Conservation (phyloP, 345 rosid genomes). For the Isatis tinctoria region DNA sequence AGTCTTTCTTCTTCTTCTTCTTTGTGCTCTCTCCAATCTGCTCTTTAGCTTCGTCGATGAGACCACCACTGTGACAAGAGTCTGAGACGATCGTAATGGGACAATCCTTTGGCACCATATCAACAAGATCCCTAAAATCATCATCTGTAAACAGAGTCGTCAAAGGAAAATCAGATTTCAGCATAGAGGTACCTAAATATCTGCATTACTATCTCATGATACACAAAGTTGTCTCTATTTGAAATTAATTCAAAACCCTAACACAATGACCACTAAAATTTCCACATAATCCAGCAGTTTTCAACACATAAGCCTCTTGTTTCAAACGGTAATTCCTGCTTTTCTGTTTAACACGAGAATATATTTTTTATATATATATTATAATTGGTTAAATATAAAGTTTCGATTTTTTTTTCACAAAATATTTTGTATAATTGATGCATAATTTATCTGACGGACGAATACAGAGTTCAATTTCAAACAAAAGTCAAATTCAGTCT, state of each 20-base stretch:
- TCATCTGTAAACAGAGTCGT: slow-evolving; percentile 52
- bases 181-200: neutral
- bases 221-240: neutral
- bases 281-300: neutral
- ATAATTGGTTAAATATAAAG: too few relatives aligned
- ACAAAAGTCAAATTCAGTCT: neutral
- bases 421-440: neutral
- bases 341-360: too few relatives aligned
- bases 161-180: neutral
- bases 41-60: slow-evolving; percentile 85
- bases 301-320: neutral
- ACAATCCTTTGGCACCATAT: slow-evolving; percentile 58
- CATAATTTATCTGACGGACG: neutral
- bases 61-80: slow-evolving; percentile 93
- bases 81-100: slow-evolving; percentile 74
- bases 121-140: slow-evolving; percentile 89
- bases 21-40: slow-evolving; percentile 91
- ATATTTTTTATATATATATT: too few relatives aligned
- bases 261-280: neutral
- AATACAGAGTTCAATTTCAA: neutral
- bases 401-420: neutral
- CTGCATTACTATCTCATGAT: neutral
- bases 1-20: slow-evolving; percentile 30
- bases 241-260: neutral
- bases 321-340: neutral